Evolutionary conservation across 768 basidiomycete species (phyloP), one percentile per base, ranked within the genome.

Genomic region (Russula compacta): DNA sequence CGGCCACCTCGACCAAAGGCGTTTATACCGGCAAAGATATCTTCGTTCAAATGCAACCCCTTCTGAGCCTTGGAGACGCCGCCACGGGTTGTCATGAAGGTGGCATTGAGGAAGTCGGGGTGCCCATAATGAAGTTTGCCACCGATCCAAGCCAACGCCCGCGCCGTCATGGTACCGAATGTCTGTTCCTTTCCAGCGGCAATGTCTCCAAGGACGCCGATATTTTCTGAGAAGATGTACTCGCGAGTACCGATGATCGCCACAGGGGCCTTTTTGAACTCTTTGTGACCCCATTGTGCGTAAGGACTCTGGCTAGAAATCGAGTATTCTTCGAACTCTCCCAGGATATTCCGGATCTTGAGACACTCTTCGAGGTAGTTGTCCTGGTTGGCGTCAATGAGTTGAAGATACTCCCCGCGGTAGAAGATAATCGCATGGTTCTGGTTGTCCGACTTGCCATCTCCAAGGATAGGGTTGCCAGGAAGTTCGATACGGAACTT

Each of bases 151-250:
- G 95, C 91, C 63, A 97, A 77, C 0, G 90, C 87, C 71, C 95
- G 88, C 43, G 95, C 95, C 0, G 95, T 93, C 81, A 98, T 86
- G 10, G 97, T 99, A 75, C 97, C 97, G 74, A 99, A 99, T 49
- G 97, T 99, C 76, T 99, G 97, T 76, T 99, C 97, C 79, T 99
- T 98, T 53, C 97, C 97, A 61, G 97, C 97, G 50, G 97, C 97
- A 65, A 99, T 93, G 73, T 99, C 97, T 73, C 97, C 97, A 62
- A 99, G 81, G 39, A 99, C 92, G 79, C 97, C 97, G 68, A 98
- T 98, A 72, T 98, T 98, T 78, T 98, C 97, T 55, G 97, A 98
- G 79, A 99, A 99, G 71, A 99, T 98, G 76, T 99, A 99, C 76
- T 99, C 97, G 73, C 97, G 86, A 6, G 97, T 97, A 69, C 97